Conservation (phyloP, 2,329 filamentous ascomycete species). For the Monosporascus sp. region DNA sequence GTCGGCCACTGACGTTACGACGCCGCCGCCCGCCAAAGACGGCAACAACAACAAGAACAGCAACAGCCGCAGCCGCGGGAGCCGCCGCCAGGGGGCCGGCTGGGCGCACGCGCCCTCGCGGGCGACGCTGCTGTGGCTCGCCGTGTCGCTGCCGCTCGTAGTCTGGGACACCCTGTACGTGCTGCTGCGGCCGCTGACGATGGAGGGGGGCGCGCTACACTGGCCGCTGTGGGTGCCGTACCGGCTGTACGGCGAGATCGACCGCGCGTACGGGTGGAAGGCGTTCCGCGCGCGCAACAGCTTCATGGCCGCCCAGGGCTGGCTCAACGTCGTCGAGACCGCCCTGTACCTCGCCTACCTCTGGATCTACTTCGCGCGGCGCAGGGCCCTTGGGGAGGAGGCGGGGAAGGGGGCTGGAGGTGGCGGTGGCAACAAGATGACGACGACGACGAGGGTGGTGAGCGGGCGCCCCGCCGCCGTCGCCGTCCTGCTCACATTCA, state of each 20-base stretch:
- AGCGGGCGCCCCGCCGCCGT: constrained; percentile 38
- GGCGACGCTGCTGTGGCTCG: constrained; percentile 62
- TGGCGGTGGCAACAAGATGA: background rate
- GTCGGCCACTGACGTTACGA: background rate
- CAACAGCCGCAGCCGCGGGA: background rate
- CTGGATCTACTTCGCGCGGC: constrained; percentile 28
- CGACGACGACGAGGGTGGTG: constrained; percentile 26
- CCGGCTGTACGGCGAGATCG: constrained; percentile 72
- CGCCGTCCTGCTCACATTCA: constrained; percentile 46
- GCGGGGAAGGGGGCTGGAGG: constrained; percentile 12
- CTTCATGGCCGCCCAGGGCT: constrained; percentile 72
- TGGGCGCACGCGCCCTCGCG: constrained; percentile 44
- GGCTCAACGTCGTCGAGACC: constrained; percentile 66
- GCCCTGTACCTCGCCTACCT: constrained; percentile 58
- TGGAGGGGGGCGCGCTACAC: constrained; percentile 72
- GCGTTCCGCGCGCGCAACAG: constrained; percentile 64
- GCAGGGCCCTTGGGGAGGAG: constrained; percentile 4
- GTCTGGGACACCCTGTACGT: constrained; percentile 79
- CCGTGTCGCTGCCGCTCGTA: constrained; percentile 71
- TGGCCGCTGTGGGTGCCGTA: constrained; percentile 72
- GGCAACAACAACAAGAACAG: background rate
- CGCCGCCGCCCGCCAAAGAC: background rate
- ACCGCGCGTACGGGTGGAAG: constrained; percentile 77
- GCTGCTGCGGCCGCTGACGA: constrained; percentile 71
- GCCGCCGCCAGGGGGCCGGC: background rate